Evolutionary conservation across 192 early-diverging fungal genomes (phyloP).

Genomic region (Coemansia aciculifera): DNA sequence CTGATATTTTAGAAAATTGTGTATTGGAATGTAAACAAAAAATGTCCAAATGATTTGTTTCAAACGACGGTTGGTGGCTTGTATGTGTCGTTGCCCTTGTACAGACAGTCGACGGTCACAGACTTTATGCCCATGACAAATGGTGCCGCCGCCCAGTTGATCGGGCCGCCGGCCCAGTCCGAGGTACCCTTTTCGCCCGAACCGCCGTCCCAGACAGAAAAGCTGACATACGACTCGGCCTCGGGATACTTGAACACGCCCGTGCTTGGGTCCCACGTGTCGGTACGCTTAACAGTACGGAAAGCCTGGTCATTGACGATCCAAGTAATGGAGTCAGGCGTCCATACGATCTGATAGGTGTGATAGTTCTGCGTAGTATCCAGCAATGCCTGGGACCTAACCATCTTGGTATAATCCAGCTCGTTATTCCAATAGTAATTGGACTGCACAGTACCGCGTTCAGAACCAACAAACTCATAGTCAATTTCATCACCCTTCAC

Average conservation of each 20-base stretch:
- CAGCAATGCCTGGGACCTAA: conserved; percentile 26
- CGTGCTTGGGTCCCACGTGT: conserved; percentile 46
- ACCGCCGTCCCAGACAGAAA: conserved; percentile 71
- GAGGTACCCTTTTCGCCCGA: conserved; percentile 53
- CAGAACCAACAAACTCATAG: conserved; percentile 63
- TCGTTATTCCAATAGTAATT: conserved; percentile 63
- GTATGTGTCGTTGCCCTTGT: conserved; percentile 58
- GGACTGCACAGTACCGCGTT: conserved; percentile 57
- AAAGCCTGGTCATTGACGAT: conserved; percentile 50
- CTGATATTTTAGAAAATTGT: neutral
- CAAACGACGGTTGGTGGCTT: conserved; percentile 19
- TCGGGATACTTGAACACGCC: conserved; percentile 55
- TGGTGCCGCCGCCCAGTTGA: conserved; percentile 55
- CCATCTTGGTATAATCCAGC: conserved; percentile 60
- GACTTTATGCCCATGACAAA: conserved; percentile 58
- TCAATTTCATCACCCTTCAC: conserved; percentile 65
- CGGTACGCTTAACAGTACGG: conserved; percentile 51
- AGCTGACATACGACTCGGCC: conserved; percentile 55
- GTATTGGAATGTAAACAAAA: neutral
- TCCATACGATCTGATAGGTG: conserved; percentile 62
- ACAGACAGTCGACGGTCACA: conserved; percentile 56
- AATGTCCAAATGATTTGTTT: neutral
- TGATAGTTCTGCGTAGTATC: conserved; percentile 55
- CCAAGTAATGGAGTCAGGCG: conserved; percentile 59
- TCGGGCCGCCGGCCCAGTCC: conserved; percentile 65